Percentiles rank a stretch among this genome's conserved stretches.
These are phyloP conservation scores for Colletotrichum phormii DNA, from an alignment of 2,329 filamentous ascomycete genomes.

Conservation along the genomic window DNA sequence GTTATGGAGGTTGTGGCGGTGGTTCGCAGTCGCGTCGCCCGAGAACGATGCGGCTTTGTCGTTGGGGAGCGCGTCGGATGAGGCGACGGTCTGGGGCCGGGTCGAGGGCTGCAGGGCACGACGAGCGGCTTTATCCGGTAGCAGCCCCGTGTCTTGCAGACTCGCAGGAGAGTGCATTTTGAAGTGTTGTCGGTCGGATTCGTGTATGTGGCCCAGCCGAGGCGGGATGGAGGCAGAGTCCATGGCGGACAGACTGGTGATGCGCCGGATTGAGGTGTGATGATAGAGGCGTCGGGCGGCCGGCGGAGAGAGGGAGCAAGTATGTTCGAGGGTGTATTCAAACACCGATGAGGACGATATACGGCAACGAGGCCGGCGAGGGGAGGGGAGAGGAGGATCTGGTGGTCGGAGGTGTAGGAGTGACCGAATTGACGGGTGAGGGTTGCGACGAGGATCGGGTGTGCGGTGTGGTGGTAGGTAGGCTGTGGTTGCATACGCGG, in stretches of 20 bases:
- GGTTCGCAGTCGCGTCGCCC: slow-evolving; percentile 35
- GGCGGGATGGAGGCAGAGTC: slow-evolving; percentile 34
- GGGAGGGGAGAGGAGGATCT: neutral
- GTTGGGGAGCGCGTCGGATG: slow-evolving; percentile 22
- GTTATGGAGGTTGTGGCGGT: slow-evolving; percentile 11
- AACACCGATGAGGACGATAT: neutral
- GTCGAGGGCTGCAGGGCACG: slow-evolving; percentile 8
- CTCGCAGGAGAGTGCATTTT: slow-evolving; percentile 18
- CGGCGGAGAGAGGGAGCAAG: neutral
- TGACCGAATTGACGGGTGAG: slow-evolving; percentile 3
- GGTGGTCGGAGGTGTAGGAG: slow-evolving; percentile 12
- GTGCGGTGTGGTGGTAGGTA: slow-evolving; percentile 12
- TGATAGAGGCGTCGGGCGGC: slow-evolving; percentile 11
- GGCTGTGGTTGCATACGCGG: slow-evolving; percentile 18
- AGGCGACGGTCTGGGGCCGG: neutral
- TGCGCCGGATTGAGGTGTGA: slow-evolving; percentile 11
- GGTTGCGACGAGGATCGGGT: slow-evolving; percentile 40
- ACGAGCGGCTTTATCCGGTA: slow-evolving; percentile 20
- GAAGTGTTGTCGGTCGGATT: slow-evolving; percentile 23
- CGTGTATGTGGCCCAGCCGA: slow-evolving; percentile 26
- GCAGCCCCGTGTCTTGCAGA: slow-evolving; percentile 8
- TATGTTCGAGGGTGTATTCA: neutral
- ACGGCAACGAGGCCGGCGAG: neutral
- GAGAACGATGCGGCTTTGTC: slow-evolving; percentile 20
- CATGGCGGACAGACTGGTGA: slow-evolving; percentile 30